Conservation (phyloP, 2,329 filamentous ascomycete genomes). For the Teratosphaeria gauchensis region DNA sequence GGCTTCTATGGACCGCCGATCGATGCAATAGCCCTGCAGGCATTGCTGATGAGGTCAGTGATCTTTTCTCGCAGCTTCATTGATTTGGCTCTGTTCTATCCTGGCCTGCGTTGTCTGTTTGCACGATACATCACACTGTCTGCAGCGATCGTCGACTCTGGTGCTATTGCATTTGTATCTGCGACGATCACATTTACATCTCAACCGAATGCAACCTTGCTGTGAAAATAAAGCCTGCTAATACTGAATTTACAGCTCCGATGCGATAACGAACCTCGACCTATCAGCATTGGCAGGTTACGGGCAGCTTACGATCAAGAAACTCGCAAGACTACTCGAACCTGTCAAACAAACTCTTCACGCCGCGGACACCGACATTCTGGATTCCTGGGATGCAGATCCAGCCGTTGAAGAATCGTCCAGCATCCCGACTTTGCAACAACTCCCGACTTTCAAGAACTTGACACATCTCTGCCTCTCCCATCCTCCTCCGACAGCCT, state of each 20-base stretch:
- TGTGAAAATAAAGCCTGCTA: constrained; percentile 17
- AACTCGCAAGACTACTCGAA: constrained; percentile 37
- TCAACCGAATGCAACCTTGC: background rate
- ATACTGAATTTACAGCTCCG: constrained; percentile 19
- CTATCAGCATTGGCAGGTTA: constrained; percentile 41
- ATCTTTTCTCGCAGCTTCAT: background rate
- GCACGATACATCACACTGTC: background rate
- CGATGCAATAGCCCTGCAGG: constrained; percentile 37
- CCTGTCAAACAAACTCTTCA: background rate
- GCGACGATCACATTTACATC: background rate
- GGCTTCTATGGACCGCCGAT: constrained; percentile 40
- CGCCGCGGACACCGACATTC: constrained; percentile 12
- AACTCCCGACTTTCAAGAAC: constrained; percentile 35
- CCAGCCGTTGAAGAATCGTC: constrained; percentile 1
- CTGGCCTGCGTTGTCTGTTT: background rate
- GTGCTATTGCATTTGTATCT: background rate
- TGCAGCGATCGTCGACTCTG: background rate
- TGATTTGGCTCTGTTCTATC: background rate
- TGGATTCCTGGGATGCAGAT: constrained; percentile 41
- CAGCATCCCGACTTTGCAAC: constrained; percentile 13
- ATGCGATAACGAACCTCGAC: constrained; percentile 43
- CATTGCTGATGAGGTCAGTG: constrained; percentile 27
- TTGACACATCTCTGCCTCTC: constrained; percentile 51
- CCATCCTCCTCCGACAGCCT: constrained; percentile 38
- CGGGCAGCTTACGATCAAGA: constrained; percentile 36